These are phyloP conservation scores for Brassica balearica DNA, from an alignment of 441 rosid genomes.

Conservation along the genomic window DNA sequence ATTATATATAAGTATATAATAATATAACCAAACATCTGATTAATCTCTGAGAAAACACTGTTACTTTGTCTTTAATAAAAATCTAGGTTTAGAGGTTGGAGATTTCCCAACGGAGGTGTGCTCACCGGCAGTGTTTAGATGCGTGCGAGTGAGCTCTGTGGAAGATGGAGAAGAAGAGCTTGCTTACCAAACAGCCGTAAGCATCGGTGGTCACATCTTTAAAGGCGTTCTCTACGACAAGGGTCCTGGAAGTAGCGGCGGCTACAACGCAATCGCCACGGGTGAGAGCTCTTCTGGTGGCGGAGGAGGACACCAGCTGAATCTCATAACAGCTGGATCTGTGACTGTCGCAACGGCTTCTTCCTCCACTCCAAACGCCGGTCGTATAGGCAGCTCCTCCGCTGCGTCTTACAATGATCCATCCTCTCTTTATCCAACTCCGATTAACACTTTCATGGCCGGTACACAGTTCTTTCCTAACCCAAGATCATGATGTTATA, in stretches of 20 bases:
- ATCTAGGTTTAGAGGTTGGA: slow-evolving; percentile 83
- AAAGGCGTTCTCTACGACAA: slow-evolving; percentile 91
- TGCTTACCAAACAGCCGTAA: slow-evolving; percentile 90
- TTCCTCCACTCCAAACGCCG: slow-evolving; percentile 47
- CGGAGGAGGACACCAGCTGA: slow-evolving; percentile 48
- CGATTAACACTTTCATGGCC: slow-evolving; percentile 72
- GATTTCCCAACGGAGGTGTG: slow-evolving; percentile 76
- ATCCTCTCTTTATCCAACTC: slow-evolving; percentile 63
- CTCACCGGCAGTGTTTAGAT: slow-evolving; percentile 72
- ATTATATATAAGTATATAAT: background rate
- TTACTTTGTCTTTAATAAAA: background rate
- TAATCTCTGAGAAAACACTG: background rate
- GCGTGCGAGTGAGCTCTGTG: slow-evolving; percentile 73
- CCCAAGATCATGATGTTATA: slow-evolving; percentile 56
- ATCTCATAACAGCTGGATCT: slow-evolving; percentile 56
- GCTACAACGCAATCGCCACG: slow-evolving; percentile 35
- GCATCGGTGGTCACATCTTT: slow-evolving; percentile 87
- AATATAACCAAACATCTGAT: slow-evolving; percentile 3
- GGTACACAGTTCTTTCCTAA: slow-evolving; percentile 87
- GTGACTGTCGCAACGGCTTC: slow-evolving; percentile 43
- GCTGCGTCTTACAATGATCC: slow-evolving; percentile 56
- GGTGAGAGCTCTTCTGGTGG: slow-evolving; percentile 51
- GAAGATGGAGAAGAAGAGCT: slow-evolving; percentile 78
- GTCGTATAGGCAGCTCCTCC: slow-evolving; percentile 48
- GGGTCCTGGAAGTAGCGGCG: slow-evolving; percentile 59